Evolutionary conservation across 805 yeast genomes (phyloP).

Genomic region (Ogataea sp.): DNA sequence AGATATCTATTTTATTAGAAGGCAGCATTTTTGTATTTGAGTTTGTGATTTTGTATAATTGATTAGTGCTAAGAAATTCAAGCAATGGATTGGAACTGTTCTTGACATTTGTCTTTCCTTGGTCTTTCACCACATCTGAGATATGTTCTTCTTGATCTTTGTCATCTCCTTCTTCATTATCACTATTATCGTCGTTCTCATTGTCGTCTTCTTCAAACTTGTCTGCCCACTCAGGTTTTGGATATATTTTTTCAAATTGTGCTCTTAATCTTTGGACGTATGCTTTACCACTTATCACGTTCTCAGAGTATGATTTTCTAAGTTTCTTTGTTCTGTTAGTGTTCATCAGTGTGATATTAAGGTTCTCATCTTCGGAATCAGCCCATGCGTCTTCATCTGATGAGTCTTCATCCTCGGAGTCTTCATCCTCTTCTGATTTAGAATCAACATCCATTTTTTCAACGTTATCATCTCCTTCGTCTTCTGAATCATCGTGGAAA

Average conservation of each 20-base stretch:
- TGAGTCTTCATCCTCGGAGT: slow-evolving; percentile 24
- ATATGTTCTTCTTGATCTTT: background rate
- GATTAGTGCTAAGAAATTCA: slow-evolving; percentile 24
- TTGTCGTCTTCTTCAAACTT: slow-evolving; percentile 48
- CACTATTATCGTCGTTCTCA: slow-evolving; percentile 20
- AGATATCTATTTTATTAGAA: slow-evolving; percentile 61
- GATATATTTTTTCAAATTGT: slow-evolving; percentile 66
- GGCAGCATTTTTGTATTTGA: slow-evolving; percentile 50
- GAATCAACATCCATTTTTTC: slow-evolving; percentile 21
- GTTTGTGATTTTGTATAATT: slow-evolving; percentile 16
- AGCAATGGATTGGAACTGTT: slow-evolving; percentile 25
- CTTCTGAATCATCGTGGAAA: slow-evolving; percentile 41
- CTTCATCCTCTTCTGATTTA: slow-evolving; percentile 23
- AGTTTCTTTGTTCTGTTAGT: slow-evolving; percentile 64
- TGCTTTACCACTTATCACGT: slow-evolving; percentile 23
- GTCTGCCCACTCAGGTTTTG: slow-evolving; percentile 77
- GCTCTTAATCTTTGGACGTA: slow-evolving; percentile 34
- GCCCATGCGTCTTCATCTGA: slow-evolving; percentile 54
- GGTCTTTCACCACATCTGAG: background rate
- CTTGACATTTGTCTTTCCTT: slow-evolving; percentile 5
- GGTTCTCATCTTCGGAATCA: slow-evolving; percentile 85
- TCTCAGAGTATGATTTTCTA: slow-evolving; percentile 41
- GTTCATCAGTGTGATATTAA: slow-evolving; percentile 50
- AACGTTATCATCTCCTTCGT: slow-evolving; percentile 18
- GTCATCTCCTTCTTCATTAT: slow-evolving; percentile 10